Evolutionary conservation across 2,329 filamentous ascomycete genomes (phyloP).

Genomic region (Pseudogymnoascus sp.): DNA sequence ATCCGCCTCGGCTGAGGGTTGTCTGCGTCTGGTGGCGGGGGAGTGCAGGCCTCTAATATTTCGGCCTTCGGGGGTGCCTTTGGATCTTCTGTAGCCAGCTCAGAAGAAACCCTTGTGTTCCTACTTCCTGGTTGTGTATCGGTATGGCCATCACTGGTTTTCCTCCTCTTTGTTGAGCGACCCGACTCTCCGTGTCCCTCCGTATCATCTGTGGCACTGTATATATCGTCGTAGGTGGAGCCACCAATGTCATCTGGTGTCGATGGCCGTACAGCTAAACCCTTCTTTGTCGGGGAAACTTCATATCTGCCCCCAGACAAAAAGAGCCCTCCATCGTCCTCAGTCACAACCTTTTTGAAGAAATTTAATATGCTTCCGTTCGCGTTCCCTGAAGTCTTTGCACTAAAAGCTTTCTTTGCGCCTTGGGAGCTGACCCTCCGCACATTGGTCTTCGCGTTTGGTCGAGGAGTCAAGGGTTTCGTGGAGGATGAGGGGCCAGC

Average conservation of each 20-base stretch:
- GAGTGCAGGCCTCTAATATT: conserved; percentile 12
- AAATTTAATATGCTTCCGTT: conserved; percentile 66
- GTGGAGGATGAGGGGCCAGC: conserved; percentile 16
- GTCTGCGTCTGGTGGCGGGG: conserved; percentile 16
- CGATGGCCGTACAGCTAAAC: conserved; percentile 8
- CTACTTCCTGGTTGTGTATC: background rate
- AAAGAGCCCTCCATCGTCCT: conserved; percentile 50
- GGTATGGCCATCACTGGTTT: conserved; percentile 20
- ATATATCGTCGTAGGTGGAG: conserved; percentile 21
- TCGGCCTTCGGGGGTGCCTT: conserved; percentile 14
- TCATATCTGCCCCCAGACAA: conserved; percentile 29
- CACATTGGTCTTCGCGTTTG: conserved; percentile 22
- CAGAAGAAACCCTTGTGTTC: background rate
- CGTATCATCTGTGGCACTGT: conserved; percentile 15
- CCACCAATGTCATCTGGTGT: conserved; percentile 12
- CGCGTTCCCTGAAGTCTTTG: conserved; percentile 24
- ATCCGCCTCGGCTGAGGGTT: conserved; percentile 29
- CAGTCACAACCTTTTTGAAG: conserved; percentile 57
- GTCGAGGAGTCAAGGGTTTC: conserved; percentile 24
- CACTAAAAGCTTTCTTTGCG: conserved; percentile 18
- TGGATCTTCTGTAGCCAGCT: background rate
- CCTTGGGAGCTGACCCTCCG: conserved; percentile 12
- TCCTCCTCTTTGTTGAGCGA: conserved; percentile 35
- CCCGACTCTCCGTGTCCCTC: conserved; percentile 34
- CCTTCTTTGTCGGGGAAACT: conserved; percentile 20